phyloP scores from a whole-genome alignment of 768 basidiomycete genomes.

The Amanita thiersii region DNA sequence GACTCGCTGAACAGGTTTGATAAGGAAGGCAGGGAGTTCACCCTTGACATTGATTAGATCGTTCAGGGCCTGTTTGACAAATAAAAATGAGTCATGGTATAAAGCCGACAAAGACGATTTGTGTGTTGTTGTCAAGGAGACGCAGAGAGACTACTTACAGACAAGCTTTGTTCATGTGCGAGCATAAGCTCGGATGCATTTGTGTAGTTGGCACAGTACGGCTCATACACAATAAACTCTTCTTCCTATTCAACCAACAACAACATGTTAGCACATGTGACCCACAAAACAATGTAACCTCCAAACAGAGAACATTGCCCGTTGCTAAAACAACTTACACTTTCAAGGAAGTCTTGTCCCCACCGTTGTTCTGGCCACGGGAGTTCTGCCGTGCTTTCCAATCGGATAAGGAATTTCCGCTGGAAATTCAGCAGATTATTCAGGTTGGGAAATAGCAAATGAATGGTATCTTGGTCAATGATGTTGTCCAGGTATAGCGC shows the following conservation, averaged over 20 bases:
- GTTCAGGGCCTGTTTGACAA: slow-evolving; percentile 57
- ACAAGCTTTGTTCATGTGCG: slow-evolving; percentile 77
- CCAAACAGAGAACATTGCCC: slow-evolving; percentile 37
- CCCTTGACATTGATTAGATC: slow-evolving; percentile 84
- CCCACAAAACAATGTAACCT: slow-evolving; percentile 20
- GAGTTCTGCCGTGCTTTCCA: slow-evolving; percentile 79
- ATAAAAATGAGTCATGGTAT: slow-evolving; percentile 32
- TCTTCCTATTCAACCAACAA: slow-evolving; percentile 72
- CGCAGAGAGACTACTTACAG: slow-evolving; percentile 44
- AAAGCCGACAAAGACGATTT: slow-evolving; percentile 11
- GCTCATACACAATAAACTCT: slow-evolving; percentile 93
- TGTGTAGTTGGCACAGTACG: slow-evolving; percentile 94
- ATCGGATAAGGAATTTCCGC: slow-evolving; percentile 82
- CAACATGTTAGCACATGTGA: slow-evolving; percentile 11
- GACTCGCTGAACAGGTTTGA: slow-evolving; percentile 97
- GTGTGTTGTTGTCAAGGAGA: slow-evolving; percentile 27
- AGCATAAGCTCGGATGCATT: slow-evolving; percentile 81
- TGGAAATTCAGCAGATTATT: slow-evolving; percentile 96
- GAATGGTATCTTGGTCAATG: slow-evolving; percentile 92
- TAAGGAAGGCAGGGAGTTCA: slow-evolving; percentile 92
- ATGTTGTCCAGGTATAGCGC: slow-evolving; percentile 75
- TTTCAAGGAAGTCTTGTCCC: slow-evolving; percentile 79
- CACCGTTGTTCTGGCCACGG: slow-evolving; percentile 83
- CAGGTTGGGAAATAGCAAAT: slow-evolving; percentile 90
- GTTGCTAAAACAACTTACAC: slow-evolving; percentile 57